phyloP scores from a whole-genome alignment of 176 grass and related monocot genomes.

The Panicum miliaceum region DNA sequence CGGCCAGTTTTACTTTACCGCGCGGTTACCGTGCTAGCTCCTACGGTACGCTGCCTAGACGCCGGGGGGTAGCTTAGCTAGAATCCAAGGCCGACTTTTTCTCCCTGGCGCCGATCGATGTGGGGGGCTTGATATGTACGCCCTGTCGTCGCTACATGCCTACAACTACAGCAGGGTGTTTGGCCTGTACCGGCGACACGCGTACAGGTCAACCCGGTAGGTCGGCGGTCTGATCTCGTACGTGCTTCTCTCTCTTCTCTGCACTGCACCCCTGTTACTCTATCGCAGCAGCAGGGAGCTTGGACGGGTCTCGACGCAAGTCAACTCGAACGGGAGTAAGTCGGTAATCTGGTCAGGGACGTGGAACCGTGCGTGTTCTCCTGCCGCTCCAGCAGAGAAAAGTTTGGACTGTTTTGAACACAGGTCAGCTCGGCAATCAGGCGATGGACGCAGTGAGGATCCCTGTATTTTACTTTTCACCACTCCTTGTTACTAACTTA shows the following conservation, averaged over 20 bases:
- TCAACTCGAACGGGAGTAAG: background rate
- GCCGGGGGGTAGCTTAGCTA: too few relatives aligned
- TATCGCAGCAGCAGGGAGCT: background rate
- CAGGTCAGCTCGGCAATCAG: background rate
- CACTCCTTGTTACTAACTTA: background rate
- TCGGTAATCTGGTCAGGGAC: background rate
- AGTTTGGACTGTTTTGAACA: background rate
- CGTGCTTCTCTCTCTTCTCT: background rate
- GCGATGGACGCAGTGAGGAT: background rate
- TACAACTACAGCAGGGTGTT: background rate
- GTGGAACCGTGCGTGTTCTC: too few relatives aligned
- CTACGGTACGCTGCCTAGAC: too few relatives aligned
- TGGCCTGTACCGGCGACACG: background rate
- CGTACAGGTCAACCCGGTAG: conserved; percentile 7
- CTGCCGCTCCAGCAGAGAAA: too few relatives aligned
- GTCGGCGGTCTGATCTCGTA: background rate
- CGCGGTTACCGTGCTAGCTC: too few relatives aligned
- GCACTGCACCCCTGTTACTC: background rate
- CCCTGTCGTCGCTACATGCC: too few relatives aligned
- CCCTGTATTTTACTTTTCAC: background rate
- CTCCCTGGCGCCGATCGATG: too few relatives aligned
- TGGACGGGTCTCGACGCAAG: background rate
- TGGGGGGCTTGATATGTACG: too few relatives aligned
- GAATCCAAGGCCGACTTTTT: too few relatives aligned
- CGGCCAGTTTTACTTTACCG: too few relatives aligned